Evolutionary conservation across 2,329 filamentous ascomycete genomes (phyloP), one percentile per base, ranked within the genome.

Genomic region (Pseudogymnoascus sp.): DNA sequence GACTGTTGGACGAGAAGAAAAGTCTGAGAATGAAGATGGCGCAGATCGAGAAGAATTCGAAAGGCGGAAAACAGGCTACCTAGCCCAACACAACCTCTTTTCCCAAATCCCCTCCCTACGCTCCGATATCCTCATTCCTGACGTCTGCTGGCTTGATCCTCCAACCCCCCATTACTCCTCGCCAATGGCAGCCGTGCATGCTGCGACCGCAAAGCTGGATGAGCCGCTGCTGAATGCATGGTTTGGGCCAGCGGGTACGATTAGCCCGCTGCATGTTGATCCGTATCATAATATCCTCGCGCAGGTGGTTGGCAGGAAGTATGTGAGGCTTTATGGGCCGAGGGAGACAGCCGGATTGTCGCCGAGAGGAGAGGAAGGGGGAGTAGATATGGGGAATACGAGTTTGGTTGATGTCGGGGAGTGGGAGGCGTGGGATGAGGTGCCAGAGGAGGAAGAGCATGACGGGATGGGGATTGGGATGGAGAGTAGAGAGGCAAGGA

Each of bases 351-450:
- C 73, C 1, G 4, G 16, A 4, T 75, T 96, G 71, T 82, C 85
- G 62, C 85, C 90, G 0, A 78, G 85, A 28, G 82, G 83, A 0
- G 88, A 90, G 67, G 82, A 82, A 25, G 76, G 76, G 10, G 89
- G 89, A 0, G 86, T 97, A 21, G 88, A 96, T 73, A 97, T 97
- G 93, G 87, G 85, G 18, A 99, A 99, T 72, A 97, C 93, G 1
- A 96, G 91, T 61, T 72, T 77, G 40, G 77, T 96, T 10, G 93
- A 97, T 71, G 75, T 97, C 0, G 89, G 89, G 1, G 80, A 85
- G 28, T 73, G 91, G 59, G 83, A 90, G 74, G 84, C 82, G 0
- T 83, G 80, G 83, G 70, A 63, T 3, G 64, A 66, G 11, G 12
- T 23, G 14, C 34, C 56, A 0, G 31, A 21, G 6, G 63, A 68